Conservation (phyloP, 441 rosid species). For the Hura crepitans region DNA sequence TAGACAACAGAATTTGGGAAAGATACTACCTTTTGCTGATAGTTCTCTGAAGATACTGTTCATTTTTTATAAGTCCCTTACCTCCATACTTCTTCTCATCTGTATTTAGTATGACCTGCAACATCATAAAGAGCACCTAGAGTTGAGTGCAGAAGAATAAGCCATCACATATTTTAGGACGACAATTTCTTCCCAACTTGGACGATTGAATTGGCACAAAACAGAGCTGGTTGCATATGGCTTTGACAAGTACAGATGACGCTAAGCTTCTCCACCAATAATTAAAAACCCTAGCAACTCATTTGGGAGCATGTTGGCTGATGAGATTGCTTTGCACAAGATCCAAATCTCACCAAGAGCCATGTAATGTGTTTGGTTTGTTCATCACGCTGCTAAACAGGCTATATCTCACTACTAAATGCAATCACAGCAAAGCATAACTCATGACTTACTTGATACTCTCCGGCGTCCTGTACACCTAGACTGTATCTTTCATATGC, state of each 20-base stretch:
- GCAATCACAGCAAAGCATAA: not conserved
- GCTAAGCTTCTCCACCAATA: not conserved
- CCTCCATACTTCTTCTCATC: conserved; percentile 86
- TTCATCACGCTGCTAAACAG: not conserved
- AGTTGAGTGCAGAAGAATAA: not conserved
- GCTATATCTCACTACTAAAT: not conserved
- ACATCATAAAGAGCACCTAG: conserved; percentile 16
- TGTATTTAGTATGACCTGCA: conserved; percentile 68
- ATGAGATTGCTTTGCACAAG: not conserved
- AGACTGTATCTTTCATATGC: conserved; percentile 53
- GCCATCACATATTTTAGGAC: not conserved
- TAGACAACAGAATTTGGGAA: conserved; percentile 9
- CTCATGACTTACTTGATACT: conserved; percentile 58
- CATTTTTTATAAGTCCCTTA: conserved; percentile 47
- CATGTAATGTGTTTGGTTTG: not conserved
- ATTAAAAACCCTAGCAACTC: not conserved
- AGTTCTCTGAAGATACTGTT: conserved; percentile 67
- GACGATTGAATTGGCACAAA: not conserved
- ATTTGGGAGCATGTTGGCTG: not conserved
- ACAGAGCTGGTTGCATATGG: not conserved
- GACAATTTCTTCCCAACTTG: not conserved
- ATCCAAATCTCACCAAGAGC: not conserved
- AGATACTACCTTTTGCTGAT: conserved; percentile 52
- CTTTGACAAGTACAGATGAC: not conserved
- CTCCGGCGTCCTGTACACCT: conserved; percentile 97